Evolutionary conservation across 2,329 filamentous ascomycete genomes (phyloP).

Genomic region (Cladosporium sp.): DNA sequence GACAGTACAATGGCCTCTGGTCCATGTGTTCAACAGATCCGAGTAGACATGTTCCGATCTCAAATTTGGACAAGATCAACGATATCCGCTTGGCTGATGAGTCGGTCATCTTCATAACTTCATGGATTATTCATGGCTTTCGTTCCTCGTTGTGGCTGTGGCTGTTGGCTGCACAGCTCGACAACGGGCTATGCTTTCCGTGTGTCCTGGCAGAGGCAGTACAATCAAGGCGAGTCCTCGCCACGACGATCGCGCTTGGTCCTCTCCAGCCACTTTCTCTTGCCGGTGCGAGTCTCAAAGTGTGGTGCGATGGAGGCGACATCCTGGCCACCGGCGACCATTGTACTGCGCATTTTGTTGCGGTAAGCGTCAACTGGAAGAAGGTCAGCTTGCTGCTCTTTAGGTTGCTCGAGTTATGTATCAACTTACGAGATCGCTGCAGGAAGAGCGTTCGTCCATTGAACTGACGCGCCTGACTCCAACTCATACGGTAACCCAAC

Average conservation of each 20-base stretch:
- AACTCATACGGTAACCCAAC: constrained; percentile 90
- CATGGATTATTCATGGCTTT: not conserved
- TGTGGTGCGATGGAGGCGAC: constrained; percentile 70
- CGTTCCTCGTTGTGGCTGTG: not conserved
- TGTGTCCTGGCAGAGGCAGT: no score
- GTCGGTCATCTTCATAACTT: not conserved
- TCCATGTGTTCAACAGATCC: no score
- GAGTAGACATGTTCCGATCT: no score
- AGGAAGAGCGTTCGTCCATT: constrained; percentile 80
- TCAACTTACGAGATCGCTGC: constrained; percentile 77
- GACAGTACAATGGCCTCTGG: no score
- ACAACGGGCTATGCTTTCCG: no score
- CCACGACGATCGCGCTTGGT: constrained; percentile 32
- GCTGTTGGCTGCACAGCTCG: not conserved
- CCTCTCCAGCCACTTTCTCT: constrained; percentile 56
- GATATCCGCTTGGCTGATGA: not conserved
- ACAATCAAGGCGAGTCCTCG: constrained; percentile 9
- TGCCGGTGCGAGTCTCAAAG: constrained; percentile 84
- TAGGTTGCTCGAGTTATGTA: constrained; percentile 28
- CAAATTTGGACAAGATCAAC: not conserved
- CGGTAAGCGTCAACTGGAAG: constrained; percentile 82
- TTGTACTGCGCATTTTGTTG: constrained; percentile 80
- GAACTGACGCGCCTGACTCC: constrained; percentile 92
- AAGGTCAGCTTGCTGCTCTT: not conserved
- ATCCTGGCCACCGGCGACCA: constrained; percentile 74